Conservation (phyloP, 1,139 yeast genomes). For the Geotrichum restrictum region DNA sequence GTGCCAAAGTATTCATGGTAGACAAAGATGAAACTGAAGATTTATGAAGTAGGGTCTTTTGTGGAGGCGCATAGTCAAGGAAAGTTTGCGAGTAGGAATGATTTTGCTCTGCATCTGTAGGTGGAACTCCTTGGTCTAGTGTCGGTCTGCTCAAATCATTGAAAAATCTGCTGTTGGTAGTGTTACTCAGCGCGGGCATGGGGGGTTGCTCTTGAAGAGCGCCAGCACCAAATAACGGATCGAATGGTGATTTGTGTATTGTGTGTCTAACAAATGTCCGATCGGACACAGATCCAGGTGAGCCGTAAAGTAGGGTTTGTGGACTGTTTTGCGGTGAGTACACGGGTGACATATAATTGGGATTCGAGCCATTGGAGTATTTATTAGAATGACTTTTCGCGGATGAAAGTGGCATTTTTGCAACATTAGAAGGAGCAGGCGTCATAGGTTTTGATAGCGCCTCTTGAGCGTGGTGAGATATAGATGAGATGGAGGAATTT, state of each 20-base stretch:
- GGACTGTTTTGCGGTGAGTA: not conserved
- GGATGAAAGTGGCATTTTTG: too few species aligned
- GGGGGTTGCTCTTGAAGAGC: not conserved
- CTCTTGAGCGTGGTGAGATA: too few species aligned
- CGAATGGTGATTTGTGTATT: conserved; percentile 7
- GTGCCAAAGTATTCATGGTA: not conserved
- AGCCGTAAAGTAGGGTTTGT: not conserved
- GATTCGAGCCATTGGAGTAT: not conserved
- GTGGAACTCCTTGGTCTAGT: not conserved
- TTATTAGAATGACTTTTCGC: too few species aligned
- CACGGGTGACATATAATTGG: not conserved
- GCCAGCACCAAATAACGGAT: not conserved
- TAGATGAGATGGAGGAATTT: not conserved
- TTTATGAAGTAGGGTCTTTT: conserved; percentile 1
- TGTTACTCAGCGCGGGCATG: not conserved
- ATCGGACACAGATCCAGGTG: not conserved
- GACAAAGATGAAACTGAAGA: conserved; percentile 2
- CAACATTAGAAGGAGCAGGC: too few species aligned
- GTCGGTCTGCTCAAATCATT: not conserved
- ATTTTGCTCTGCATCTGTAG: not conserved
- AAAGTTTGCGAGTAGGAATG: not conserved
- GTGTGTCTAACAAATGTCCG: conserved; percentile 10
- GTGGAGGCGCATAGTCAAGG: not conserved
- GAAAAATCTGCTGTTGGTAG: not conserved
- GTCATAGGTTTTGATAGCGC: too few species aligned